Conservation (phyloP, 2,329 filamentous ascomycete species). For the Xylariales sp. region DNA sequence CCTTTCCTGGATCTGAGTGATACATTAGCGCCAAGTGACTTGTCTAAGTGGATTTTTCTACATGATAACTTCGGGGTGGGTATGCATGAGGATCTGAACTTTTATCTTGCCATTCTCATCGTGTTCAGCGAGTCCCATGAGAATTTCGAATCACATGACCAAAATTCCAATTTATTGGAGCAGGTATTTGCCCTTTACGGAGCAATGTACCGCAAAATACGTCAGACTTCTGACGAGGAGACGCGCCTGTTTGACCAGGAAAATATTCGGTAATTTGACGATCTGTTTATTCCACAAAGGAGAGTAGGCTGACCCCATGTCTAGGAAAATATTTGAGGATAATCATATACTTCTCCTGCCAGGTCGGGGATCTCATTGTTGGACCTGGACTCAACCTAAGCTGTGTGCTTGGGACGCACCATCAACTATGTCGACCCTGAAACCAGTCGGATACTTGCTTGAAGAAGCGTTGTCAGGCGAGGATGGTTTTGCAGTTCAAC, state of each 20-base stretch:
- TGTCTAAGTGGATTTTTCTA: neutral
- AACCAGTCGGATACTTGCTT: neutral
- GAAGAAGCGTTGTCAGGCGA: neutral
- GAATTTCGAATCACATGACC: neutral
- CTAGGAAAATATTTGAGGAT: neutral
- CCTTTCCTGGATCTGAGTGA: neutral
- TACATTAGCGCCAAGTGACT: neutral
- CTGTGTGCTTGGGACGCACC: slow-evolving; percentile 2
- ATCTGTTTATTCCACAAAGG: no score
- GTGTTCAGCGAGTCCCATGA: neutral
- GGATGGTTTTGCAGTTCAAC: neutral
- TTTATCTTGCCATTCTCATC: neutral
- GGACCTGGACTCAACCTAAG: neutral
- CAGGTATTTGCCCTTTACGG: neutral
- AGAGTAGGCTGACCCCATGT: no score
- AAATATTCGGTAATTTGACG: neutral
- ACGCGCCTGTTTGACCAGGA: neutral
- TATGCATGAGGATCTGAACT: neutral
- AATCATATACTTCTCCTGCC: neutral
- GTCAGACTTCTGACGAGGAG: neutral
- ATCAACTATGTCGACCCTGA: neutral
- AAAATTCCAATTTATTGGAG: neutral
- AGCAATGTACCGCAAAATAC: neutral
- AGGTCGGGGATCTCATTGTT: neutral
- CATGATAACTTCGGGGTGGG: neutral